A percentile compares a stretch with the other conserved stretches of the same genome.
Evolutionary conservation across 768 basidiomycete species (phyloP).

Genomic region (Calocybe gangraenosa): DNA sequence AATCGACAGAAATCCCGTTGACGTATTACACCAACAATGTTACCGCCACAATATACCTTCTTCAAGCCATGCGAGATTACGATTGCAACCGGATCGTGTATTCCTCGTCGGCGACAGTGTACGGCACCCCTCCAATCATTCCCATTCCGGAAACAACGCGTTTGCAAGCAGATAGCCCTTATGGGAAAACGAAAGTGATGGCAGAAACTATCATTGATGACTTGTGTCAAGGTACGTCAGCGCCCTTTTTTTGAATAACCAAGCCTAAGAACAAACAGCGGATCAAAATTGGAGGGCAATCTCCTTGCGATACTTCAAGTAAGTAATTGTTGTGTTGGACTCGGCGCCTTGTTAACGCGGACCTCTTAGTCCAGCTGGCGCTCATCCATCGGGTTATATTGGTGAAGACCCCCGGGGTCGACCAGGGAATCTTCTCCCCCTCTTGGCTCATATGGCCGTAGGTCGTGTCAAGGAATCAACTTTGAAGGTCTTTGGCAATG

Average conservation of each 20-base stretch:
- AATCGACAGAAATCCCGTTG: constrained; percentile 89
- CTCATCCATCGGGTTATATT: constrained; percentile 91
- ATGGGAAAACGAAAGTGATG: constrained; percentile 97
- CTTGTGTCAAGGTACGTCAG: constrained; percentile 64
- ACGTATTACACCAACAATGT: constrained; percentile 96
- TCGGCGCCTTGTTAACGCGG: not conserved
- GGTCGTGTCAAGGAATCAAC: constrained; percentile 73
- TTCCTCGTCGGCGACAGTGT: constrained; percentile 97
- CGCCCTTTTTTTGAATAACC: constrained; percentile 2
- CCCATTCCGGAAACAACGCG: constrained; percentile 94
- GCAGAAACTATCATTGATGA: constrained; percentile 87
- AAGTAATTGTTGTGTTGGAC: constrained; percentile 17
- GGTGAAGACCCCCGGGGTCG: constrained; percentile 97
- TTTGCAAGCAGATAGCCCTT: constrained; percentile 85
- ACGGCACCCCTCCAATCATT: constrained; percentile 87
- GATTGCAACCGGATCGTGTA: constrained; percentile 88
- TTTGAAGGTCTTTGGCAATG: constrained; percentile 89
- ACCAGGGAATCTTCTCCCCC: constrained; percentile 90
- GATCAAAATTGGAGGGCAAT: constrained; percentile 75
- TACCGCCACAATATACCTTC: constrained; percentile 75
- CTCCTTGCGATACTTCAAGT: constrained; percentile 97
- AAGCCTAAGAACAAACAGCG: constrained; percentile 37
- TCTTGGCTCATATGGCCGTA: constrained; percentile 92
- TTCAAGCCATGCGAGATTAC: constrained; percentile 84
- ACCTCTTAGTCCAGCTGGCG: constrained; percentile 81